Evolutionary conservation across 2,329 filamentous ascomycete species (phyloP).

Genomic region (Penicillium sp.): DNA sequence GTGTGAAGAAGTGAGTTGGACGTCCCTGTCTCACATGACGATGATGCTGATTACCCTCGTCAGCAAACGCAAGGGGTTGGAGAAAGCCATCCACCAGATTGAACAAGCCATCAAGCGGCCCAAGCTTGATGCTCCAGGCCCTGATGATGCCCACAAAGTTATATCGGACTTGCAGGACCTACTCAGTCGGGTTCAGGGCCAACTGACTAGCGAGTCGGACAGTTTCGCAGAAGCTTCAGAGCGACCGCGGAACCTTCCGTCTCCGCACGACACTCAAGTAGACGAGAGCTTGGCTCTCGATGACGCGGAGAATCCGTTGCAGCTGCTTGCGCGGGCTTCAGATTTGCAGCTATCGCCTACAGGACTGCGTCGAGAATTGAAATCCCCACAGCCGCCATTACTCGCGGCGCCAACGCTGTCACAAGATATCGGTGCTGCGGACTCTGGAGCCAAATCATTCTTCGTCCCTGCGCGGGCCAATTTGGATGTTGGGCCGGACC

Average conservation of each 20-base stretch:
- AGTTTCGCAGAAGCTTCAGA: constrained; percentile 35
- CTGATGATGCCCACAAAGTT: constrained; percentile 45
- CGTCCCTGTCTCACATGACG: constrained; percentile 13
- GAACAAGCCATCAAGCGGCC: constrained; percentile 67
- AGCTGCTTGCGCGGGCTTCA: constrained; percentile 71
- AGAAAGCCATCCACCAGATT: constrained; percentile 73
- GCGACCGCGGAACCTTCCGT: constrained; percentile 17
- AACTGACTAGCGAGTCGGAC: constrained; percentile 31
- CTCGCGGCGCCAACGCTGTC: constrained; percentile 43
- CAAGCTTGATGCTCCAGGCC: constrained; percentile 45
- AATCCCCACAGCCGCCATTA: constrained; percentile 27
- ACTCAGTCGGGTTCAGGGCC: constrained; percentile 50
- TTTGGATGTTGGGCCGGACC: constrained; percentile 62
- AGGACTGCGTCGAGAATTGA: constrained; percentile 23
- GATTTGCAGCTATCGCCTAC: constrained; percentile 61
- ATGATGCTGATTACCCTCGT: constrained; percentile 11
- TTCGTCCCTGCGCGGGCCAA: constrained; percentile 66
- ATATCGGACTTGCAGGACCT: constrained; percentile 52
- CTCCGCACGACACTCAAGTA: constrained; percentile 28
- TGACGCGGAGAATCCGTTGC: constrained; percentile 73
- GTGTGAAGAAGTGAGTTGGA: constrained; percentile 67
- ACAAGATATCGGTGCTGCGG: constrained; percentile 3
- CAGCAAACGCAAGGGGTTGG: constrained; percentile 72
- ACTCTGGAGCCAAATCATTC: constrained; percentile 57
- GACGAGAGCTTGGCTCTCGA: constrained; percentile 64